Conservation (phyloP, 2,329 filamentous ascomycete genomes). For the Colletotrichum truncatum region DNA sequence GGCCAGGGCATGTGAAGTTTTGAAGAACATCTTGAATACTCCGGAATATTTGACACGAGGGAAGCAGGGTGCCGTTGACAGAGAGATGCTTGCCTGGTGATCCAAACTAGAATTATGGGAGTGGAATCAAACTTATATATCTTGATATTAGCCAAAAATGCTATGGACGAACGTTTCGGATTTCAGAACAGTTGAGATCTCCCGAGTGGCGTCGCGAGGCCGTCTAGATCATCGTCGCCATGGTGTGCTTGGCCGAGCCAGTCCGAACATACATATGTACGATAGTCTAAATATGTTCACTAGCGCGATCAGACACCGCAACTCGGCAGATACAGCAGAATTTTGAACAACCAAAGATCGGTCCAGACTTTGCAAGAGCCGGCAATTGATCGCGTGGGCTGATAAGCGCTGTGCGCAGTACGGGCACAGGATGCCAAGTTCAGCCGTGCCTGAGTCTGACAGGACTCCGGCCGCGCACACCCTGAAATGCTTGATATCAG, state of each 20-base stretch:
- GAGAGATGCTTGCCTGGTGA: background rate
- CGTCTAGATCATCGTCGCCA: slow-evolving; percentile 4
- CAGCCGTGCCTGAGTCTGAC: background rate
- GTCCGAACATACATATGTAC: background rate
- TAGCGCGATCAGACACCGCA: slow-evolving; percentile 2
- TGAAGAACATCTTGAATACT: slow-evolving; percentile 5
- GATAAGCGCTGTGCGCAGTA: background rate
- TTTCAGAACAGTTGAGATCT: background rate
- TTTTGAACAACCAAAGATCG: background rate
- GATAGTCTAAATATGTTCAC: background rate
- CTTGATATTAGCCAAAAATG: background rate
- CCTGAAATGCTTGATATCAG: background rate
- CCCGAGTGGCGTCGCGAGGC: background rate
- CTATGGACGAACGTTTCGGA: background rate
- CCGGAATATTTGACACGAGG: background rate
- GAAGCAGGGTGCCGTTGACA: background rate
- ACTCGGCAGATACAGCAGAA: background rate
- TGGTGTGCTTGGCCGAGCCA: background rate
- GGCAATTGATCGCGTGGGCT: background rate
- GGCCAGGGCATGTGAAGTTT: background rate
- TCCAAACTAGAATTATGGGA: background rate
- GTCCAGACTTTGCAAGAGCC: background rate
- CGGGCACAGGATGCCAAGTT: slow-evolving; percentile 1
- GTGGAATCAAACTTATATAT: background rate
- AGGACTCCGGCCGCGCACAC: background rate